Base-by-base conservation (phyloP, 768 basidiomycete species). In the Lentinula boryana region DNA sequence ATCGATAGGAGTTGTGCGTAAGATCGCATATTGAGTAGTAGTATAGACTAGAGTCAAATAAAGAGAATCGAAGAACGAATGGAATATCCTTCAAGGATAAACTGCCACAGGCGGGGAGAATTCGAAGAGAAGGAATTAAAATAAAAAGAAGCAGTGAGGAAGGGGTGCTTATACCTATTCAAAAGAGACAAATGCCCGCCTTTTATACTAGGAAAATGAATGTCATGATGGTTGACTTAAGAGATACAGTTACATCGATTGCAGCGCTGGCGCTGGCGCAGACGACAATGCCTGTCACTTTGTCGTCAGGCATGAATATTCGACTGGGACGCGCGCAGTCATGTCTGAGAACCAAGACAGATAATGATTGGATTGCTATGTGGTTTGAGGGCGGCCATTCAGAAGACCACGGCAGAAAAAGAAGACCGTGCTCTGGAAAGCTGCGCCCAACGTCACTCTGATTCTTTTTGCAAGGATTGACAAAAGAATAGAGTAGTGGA, bases 1-100 rank as follows among this genome's bases (percentile, higher is more conserved):
- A 55, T 16, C 10, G 27, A 40, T 16, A 56, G 9, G 27, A 56
- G 40, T 12, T 9, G 40, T 8, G 23, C 10, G 40, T 40, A 27
- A 27, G 8, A 6, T 13, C 23, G 40, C 55, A 56, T 56, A 43
- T 15, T 43, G 10, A 43, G n/a, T 43, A 7, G 8, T 6, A 40
- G 21, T 36, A 18, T 32, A 27, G 33, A 54, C 2, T 16, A 3
- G 13, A 54, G 8, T 54, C 36, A 36, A 33, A 33, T 13, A 38
- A 36, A 38, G 18, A 16, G 35, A 12, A 36, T 27, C 23, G 27
- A 31, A 27, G 40, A 56, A 44, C 23, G 23, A 56, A 32, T 16
- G 27, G 15, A 56, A 31, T 23, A 44, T 56, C 55, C 55, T 56
- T 56, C 55, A 56, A 56, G 55, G 55, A 56, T 43, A 12, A 2